Base-by-base conservation (phyloP, 1,284 basidiomycete genomes). In the Apiotrichum siamense region DNA sequence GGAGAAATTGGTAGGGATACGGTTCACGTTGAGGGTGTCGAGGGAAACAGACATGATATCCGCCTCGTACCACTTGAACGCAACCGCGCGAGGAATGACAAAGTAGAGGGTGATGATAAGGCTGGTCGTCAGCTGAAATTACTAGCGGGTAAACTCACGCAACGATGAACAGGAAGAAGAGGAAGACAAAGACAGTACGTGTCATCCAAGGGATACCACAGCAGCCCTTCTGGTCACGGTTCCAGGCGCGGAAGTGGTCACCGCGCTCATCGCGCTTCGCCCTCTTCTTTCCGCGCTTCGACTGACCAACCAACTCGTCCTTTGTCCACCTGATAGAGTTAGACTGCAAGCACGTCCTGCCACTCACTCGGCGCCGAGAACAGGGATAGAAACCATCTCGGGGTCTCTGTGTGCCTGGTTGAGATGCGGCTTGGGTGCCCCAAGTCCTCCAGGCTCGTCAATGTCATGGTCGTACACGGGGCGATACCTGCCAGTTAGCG, bases 1-100 rank as follows among this genome's bases (percentile, higher is more conserved):
- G 18, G 84, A 83, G 72, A 91, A 93, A 72, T 92, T 92, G 44
- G 89, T 83, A 0, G 88, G 88, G 0, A 77, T 66, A 46, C 85
- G 81, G 36, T 79, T 82, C 75, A 91, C 89, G 20, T 73, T 67
- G 40, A 72, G 57, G 0, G 79, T 81, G 1, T 82, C 79, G 45
- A 78, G 81, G 15, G 85, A 82, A 23, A 78, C 75, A 4, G 67
- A 66, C 33, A 92, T 78, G 0, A 88, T 87, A 4, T 73, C 67
- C 6, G 70, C 58, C 17, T 72, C 70, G 66, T 84, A 82, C 67
- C 88, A 82, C 15, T 77, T 72, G 64, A 90, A 83, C 33, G 67
- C 64, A 0, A 89, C 88, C 1, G 87, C 85, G 47, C 89, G 82
- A 7, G 89, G 89, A 45, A 92, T 80, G 12, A 81, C 81, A 69